Evolutionary conservation across 176 grass and related monocot genomes (phyloP).

Genomic region (Pharus latifolius): DNA sequence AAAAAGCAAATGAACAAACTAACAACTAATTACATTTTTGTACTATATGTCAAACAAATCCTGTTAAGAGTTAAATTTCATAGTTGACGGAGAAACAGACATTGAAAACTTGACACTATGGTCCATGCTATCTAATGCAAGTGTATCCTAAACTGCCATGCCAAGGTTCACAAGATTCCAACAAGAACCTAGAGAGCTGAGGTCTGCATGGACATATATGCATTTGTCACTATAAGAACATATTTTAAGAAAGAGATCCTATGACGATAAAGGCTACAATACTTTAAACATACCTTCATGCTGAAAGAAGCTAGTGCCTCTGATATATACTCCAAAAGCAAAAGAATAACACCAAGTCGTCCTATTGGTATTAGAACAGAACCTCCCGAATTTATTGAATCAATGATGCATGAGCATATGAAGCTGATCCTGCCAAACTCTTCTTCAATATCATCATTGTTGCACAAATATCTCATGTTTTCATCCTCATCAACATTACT

Average conservation of each 20-base stretch:
- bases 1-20: neutral
- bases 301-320: constrained; percentile 33
- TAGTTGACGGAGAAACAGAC: neutral
- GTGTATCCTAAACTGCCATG: neutral
- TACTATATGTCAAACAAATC: neutral
- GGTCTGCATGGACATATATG: neutral
- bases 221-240: neutral
- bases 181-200: neutral
- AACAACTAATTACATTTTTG: neutral
- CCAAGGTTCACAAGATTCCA: neutral
- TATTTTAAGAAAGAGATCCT: neutral
- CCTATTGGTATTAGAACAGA: constrained; percentile 68
- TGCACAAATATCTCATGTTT: constrained; percentile 16
- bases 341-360: constrained; percentile 44
- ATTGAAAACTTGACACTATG: neutral
- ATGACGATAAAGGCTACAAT: neutral
- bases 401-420: constrained; percentile 68
- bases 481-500: constrained; percentile 29
- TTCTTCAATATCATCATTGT: constrained; percentile 61
- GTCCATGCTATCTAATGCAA: neutral
- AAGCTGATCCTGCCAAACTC: constrained; percentile 73
- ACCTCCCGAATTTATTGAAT: constrained; percentile 68
- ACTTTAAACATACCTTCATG: constrained; percentile 35
- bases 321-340: constrained; percentile 67
- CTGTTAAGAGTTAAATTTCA: neutral